Conservation (phyloP, 441 rosid species). For the Kokia cookei region DNA sequence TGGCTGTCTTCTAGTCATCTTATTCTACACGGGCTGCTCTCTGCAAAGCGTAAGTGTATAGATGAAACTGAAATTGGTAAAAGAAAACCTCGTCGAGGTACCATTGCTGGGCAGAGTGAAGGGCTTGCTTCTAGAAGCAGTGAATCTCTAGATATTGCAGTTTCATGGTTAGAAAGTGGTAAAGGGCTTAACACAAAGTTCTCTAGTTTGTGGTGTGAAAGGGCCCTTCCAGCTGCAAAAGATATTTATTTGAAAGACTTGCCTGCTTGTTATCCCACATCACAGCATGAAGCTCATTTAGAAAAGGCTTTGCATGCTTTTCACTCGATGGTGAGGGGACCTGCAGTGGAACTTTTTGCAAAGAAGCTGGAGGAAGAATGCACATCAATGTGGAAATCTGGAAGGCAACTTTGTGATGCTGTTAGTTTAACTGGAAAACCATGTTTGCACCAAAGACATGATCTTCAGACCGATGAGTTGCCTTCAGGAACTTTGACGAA, state of each 20-base stretch:
- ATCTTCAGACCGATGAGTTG: slow-evolving; percentile 18
- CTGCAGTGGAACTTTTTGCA: slow-evolving; percentile 51
- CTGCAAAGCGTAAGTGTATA: slow-evolving; percentile 44
- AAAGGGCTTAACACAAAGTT: slow-evolving; percentile 59
- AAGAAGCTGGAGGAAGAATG: slow-evolving; percentile 74
- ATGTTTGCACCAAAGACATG: slow-evolving; percentile 70
- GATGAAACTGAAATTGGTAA: slow-evolving; percentile 44
- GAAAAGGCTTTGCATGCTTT: slow-evolving; percentile 59
- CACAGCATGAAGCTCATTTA: slow-evolving; percentile 58
- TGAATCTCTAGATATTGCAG: slow-evolving; percentile 56
- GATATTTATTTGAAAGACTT: slow-evolving; percentile 65
- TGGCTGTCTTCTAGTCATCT: slow-evolving; percentile 66
- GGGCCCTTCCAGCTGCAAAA: slow-evolving; percentile 68
- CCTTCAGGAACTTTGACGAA: slow-evolving; percentile 22
- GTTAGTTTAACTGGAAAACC: slow-evolving; percentile 87
- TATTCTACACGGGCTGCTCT: slow-evolving; percentile 51
- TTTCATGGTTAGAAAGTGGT: slow-evolving; percentile 59
- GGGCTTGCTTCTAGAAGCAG: slow-evolving; percentile 33
- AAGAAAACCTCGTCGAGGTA: slow-evolving; percentile 56
- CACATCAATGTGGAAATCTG: slow-evolving; percentile 66
- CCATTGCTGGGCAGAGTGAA: slow-evolving; percentile 35
- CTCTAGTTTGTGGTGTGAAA: slow-evolving; percentile 76
- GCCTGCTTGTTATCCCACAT: slow-evolving; percentile 71
- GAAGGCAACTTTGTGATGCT: slow-evolving; percentile 86
- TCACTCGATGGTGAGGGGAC: slow-evolving; percentile 73